Base-by-base conservation (phyloP, 2,329 filamentous ascomycete genomes). In the Tolypocladium tundrense region DNA sequence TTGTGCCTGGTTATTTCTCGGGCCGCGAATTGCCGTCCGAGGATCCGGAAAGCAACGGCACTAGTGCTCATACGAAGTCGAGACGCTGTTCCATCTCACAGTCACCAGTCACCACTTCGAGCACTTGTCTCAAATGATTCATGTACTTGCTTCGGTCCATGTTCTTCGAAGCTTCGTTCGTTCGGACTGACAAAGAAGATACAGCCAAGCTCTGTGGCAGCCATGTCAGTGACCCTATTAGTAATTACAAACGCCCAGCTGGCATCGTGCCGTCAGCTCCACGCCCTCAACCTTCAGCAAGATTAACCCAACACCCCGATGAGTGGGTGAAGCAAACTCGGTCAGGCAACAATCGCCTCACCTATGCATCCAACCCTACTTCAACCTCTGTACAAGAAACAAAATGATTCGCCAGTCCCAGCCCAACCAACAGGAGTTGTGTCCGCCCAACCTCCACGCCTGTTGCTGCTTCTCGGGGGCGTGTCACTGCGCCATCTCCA, bases 341-440 rank as follows among this genome's bases (percentile, higher is more conserved):
- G 19, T 21, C 42, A 24, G n/a, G 42, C 42, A 24, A 13, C 53
- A 31, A 48, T n/a, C 7, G 24, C 43, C 42, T 40, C 43, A 35
- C 40, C 31, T 43, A 21, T 33, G 50, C 41, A 43, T 21, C 51
- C 56, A 57, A 53, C n/a, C 27, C 51, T 45, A 51, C 41, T 53
- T 14, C 62, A 60, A 56, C 40, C 31, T 60, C 43, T 58, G 57
- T 60, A 59, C 57, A 57, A 53, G 42, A 57, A 60, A 45, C 48
- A 19, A n/a, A 51, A 51, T n/a, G 19, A 10, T 11, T 35, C 13
- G 9, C 48, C 27, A 13, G 16, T 35, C 48, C 48, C 9, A 35
- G 31, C 48, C 48, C 48, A 35, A 35, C 48, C 19, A 16, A 21
- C 48, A 9, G 11, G 19, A 11, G 42, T 27, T 27, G 42, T 24